phyloP scores from a whole-genome alignment of 306 rosid species.

The Arachis stenosperma region DNA sequence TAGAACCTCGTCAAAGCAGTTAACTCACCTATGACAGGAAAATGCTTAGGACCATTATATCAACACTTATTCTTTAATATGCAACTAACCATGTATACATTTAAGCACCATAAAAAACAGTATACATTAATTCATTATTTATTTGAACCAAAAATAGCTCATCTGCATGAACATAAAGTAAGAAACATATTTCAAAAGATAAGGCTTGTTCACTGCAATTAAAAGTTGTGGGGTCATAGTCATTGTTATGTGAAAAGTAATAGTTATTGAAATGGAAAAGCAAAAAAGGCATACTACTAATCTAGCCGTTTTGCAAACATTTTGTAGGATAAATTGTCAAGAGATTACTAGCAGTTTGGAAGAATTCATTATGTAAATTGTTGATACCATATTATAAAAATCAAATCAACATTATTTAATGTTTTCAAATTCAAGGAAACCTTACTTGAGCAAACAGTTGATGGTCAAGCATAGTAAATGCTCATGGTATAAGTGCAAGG shows the following conservation, averaged over 20 bases:
- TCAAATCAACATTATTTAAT: background rate
- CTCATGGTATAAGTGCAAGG: background rate
- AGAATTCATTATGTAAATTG: background rate
- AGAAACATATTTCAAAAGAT: background rate
- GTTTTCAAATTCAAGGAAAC: background rate
- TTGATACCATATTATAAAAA: background rate
- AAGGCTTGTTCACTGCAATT: background rate
- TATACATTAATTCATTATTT: background rate
- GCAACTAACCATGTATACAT: constrained; percentile 17
- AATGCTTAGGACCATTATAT: background rate
- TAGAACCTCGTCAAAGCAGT: constrained; percentile 23
- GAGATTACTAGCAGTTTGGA: background rate
- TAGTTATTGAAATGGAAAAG: background rate
- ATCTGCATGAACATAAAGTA: background rate
- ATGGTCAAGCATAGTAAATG: constrained; percentile 20
- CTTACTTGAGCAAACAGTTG: background rate
- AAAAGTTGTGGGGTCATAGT: background rate
- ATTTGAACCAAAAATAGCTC: constrained; percentile 3
- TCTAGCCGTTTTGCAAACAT: no score
- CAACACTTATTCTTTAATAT: background rate
- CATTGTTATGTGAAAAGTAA: background rate
- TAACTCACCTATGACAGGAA: constrained; percentile 2
- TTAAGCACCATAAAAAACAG: background rate
- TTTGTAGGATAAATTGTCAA: background rate
- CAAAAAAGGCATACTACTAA: background rate